Evolutionary conservation across 495 filamentous ascomycete genomes (phyloP).

Genomic region (Annulohypoxylon stygium): DNA sequence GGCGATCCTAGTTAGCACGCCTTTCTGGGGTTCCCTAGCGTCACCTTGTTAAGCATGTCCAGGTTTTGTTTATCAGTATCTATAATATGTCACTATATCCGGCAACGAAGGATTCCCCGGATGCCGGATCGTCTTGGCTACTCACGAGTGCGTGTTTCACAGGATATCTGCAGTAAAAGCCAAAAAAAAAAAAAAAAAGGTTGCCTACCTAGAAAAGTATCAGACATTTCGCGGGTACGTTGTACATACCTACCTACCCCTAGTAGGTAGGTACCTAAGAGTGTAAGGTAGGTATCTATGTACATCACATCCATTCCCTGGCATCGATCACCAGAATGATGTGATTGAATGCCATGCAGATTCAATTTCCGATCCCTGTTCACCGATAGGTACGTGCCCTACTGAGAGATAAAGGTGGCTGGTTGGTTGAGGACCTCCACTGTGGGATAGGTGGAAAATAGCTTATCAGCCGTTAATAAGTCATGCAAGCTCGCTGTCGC

Average conservation of each 20-base stretch:
- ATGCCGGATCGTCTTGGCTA: neutral
- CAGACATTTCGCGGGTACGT: no score
- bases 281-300: neutral
- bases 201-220: neutral
- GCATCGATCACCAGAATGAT: constrained; percentile 32
- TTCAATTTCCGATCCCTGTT: constrained; percentile 42
- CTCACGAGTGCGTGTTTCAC: constrained; percentile 9
- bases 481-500: neutral
- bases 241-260: no score
- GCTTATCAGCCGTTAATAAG: neutral
- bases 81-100: neutral
- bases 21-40: constrained; percentile 20
- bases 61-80: constrained; percentile 8
- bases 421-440: no score
- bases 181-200: constrained; percentile 1
- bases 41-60: constrained; percentile 6
- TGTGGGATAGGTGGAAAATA: constrained; percentile 1
- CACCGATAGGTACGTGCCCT: constrained; percentile 11
- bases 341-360: constrained; percentile 35
- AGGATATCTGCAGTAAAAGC: constrained; percentile 8
- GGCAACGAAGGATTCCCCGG: constrained; percentile 24
- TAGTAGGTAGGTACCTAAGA: neutral
- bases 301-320: neutral
- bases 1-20: constrained; percentile 38
- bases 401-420: neutral